Base-by-base conservation (phyloP, 805 yeast genomes). In the Saccharomyces paradoxus region DNA sequence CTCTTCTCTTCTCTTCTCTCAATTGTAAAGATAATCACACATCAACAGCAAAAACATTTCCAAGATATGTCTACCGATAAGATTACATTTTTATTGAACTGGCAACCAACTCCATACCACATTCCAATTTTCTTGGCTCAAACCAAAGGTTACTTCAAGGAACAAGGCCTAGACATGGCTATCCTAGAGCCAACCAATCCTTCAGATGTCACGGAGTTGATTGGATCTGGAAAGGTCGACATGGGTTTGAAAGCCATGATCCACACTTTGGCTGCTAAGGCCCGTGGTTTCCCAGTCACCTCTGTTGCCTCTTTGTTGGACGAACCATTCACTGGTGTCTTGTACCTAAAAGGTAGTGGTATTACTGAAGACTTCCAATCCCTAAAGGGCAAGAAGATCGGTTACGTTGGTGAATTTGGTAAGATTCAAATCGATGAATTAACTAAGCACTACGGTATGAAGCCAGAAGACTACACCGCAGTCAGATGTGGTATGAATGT, bases 191-290 rank as follows among this genome's bases (percentile, higher is more conserved):
- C 83, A 51, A 74, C 81, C 48, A 79, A 80, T 59, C 83, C 83
- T 24, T 77, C 81, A 13, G 83, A 80, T 64, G 83, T 80, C 48
- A 80, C 83, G 28, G 82, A 80, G 56, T 69, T 80, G 56, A 76
- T 80, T 64, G 83, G 83, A 5, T 73, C 80, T 1, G 83, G 83
- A 30, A 80, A 80, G 57, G 72, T 78, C 50, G 83, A 80, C 67
- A 77, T 80, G 81, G 83, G 83, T 13, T 70, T 80, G 58, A 80
- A 80, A 63, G 83, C 83, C 47, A 80, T 80, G 83, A 79, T 80
- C 59, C 83, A 80, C 61, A 80, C 83, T 4, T 68, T 80, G 55
- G 83, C 83, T 53, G 83, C 82, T 24, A 79, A 79, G 63, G 83
- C 83, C 10, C 74, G 83, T 57, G 82, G 82, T 10, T 80, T 71